A percentile compares a stretch with the other conserved stretches of the same genome.
phyloP scores from a whole-genome alignment of 495 filamentous ascomycete genomes.

The Neurospora sp. region DNA sequence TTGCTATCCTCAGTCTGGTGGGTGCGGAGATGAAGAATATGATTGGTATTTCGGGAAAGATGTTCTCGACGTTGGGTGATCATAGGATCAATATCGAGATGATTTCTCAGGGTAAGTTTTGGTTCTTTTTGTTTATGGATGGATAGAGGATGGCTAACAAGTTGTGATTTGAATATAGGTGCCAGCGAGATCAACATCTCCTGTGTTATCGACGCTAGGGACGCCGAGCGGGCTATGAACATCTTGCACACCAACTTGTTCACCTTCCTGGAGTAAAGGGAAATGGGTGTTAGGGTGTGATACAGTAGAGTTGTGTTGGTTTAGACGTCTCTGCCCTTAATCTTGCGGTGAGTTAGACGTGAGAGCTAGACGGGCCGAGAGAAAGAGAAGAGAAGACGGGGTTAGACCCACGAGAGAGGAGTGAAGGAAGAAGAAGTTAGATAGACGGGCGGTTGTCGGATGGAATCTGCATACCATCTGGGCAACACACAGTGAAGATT shows the following conservation, averaged over 20 bases:
- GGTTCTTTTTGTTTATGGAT: neutral
- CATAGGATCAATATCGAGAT: conserved; percentile 90
- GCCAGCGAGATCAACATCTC: conserved; percentile 98
- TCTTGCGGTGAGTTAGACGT: neutral
- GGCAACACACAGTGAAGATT: neutral
- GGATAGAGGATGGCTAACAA: neutral
- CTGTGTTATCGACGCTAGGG: conserved; percentile 85
- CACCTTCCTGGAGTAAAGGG: conserved; percentile 41
- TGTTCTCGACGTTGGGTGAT: conserved; percentile 84
- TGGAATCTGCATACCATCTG: neutral
- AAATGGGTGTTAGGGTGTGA: neutral
- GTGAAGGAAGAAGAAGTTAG: neutral
- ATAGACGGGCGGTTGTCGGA: neutral
- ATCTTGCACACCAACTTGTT: conserved; percentile 92
- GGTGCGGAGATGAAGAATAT: conserved; percentile 94
- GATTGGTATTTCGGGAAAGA: conserved; percentile 77
- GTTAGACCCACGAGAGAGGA: neutral
- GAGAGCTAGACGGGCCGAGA: neutral
- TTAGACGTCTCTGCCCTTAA: neutral
- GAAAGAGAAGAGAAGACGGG: neutral
- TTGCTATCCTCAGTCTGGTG: conserved; percentile 88
- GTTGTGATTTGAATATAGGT: conserved; percentile 37
- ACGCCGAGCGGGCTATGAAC: conserved; percentile 85
- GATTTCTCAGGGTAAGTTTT: conserved; percentile 79
- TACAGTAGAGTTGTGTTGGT: neutral